Evolutionary conservation across 495 filamentous ascomycete species (phyloP), one percentile per base, ranked within the genome.

Genomic region (Melanomma pulvis-pyrius): DNA sequence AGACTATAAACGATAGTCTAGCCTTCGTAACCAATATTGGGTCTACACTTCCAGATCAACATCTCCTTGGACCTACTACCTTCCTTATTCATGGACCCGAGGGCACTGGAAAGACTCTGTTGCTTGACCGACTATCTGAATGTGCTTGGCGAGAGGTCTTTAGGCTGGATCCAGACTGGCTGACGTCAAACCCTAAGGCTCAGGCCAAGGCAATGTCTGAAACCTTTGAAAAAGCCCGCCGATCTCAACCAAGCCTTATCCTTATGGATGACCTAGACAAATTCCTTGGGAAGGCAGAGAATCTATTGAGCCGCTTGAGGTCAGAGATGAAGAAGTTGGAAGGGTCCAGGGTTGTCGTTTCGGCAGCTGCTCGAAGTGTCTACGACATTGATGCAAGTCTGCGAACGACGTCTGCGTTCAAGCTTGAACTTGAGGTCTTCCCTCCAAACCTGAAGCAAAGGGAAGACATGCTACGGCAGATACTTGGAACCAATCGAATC

Each of bases 191-290:
- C 69, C 67, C 71, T 4, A 76, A 74, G 22, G 26, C 12, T 76
- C 60, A 24, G 82, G 63, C 48, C 73, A 75, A 30, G 78, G 82
- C 52, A 70, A 83, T 22, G 80, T 83, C n/a, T 52, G 85, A 86
- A 57, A 75, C 83, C 0, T 96, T 98, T 74, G 82, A 85, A 44
- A 85, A 89, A 61, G 93, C 94, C 11, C 77, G 79, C 51, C 81
- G 82, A 6, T 81, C 82, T 63, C 87, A 92, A 74, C 92, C 94
- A 0, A 92, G 91, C 67, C 83, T 94, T 5, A 82, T 98, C 30
- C 78, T 96, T 15, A 88, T 97, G 41, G 92, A 97, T 73, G 82
- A 92, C 61, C 76, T 97, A 29, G 90, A 96, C 54, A 81, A 81
- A 56, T 77, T 97, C 26, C 89, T 91, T 51, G 85, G 86, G 15